Conservation (phyloP, 805 yeast genomes). For the Pichia californica region DNA sequence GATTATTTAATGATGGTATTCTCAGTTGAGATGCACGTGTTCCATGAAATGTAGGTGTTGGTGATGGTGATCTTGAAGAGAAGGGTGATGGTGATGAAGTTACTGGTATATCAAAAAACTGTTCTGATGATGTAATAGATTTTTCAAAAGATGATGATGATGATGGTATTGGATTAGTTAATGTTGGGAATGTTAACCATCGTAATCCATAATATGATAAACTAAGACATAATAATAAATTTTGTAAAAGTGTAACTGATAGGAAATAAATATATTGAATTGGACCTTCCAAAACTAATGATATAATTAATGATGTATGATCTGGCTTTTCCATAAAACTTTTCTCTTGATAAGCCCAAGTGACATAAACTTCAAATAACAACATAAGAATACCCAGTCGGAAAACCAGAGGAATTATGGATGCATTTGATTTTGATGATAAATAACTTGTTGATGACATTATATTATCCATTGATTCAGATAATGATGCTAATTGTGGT, state of each 20-base stretch:
- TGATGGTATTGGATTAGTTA: background rate
- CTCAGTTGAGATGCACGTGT: background rate
- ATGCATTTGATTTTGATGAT: background rate
- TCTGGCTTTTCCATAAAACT: conserved; percentile 26
- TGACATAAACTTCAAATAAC: conserved; percentile 81
- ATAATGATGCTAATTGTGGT: background rate
- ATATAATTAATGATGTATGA: conserved; percentile 20
- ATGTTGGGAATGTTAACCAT: conserved; percentile 25
- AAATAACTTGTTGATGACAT: background rate
- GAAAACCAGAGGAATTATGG: conserved; percentile 14
- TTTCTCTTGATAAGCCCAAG: conserved; percentile 88
- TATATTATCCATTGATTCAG: background rate
- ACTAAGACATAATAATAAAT: conserved; percentile 13
- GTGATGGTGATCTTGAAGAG: conserved; percentile 3
- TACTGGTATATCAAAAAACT: too few relatives aligned
- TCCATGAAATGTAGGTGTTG: background rate
- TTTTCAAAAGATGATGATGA: conserved; percentile 1
- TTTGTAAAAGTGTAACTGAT: conserved; percentile 38
- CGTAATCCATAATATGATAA: conserved; percentile 10
- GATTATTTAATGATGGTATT: background rate
- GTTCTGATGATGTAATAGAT: too few relatives aligned
- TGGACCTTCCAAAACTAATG: conserved; percentile 30
- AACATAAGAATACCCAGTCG: conserved; percentile 57
- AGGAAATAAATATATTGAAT: conserved; percentile 55
- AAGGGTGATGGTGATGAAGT: conserved; percentile 2